Percentiles rank a stretch among this genome's conserved stretches.
Evolutionary conservation across 768 basidiomycete species (phyloP).

Genomic region (Leccinum variicolor): DNA sequence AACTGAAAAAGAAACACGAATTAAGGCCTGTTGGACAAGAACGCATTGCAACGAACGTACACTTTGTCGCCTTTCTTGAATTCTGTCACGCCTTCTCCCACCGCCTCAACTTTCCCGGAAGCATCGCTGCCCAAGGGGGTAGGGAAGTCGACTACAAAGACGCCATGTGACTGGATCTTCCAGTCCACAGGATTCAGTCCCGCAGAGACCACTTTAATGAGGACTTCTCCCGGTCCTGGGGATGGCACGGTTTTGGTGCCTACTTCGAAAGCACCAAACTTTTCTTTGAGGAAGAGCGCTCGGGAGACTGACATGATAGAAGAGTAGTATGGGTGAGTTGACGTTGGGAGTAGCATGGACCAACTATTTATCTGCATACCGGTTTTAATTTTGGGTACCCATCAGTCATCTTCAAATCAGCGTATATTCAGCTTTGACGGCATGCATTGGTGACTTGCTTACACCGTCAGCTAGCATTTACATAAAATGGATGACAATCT

Average conservation of each 20-base stretch:
- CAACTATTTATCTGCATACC: neutral
- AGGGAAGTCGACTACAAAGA: constrained; percentile 27
- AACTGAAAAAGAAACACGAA: constrained; percentile 11
- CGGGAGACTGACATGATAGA: constrained; percentile 12
- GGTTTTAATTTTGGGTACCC: neutral
- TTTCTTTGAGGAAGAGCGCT: constrained; percentile 18
- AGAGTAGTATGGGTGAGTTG: neutral
- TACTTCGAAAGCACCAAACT: constrained; percentile 13
- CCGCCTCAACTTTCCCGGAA: constrained; percentile 37
- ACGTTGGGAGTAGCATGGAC: neutral
- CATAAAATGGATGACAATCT: too few species aligned
- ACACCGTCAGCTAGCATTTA: neutral
- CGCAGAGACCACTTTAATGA: constrained; percentile 40
- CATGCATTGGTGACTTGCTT: constrained; percentile 1
- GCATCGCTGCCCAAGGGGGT: constrained; percentile 36
- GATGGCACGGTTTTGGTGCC: constrained; percentile 6
- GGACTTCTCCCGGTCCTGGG: constrained; percentile 42
- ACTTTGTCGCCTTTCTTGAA: constrained; percentile 35
- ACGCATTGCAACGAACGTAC: neutral
- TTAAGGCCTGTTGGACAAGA: neutral
- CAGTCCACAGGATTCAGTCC: constrained; percentile 46
- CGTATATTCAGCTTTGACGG: neutral
- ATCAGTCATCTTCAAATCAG: neutral
- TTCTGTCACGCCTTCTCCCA: constrained; percentile 38
- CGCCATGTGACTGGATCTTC: constrained; percentile 16